Base-by-base conservation (phyloP, 441 rosid species). In the Hura crepitans region DNA sequence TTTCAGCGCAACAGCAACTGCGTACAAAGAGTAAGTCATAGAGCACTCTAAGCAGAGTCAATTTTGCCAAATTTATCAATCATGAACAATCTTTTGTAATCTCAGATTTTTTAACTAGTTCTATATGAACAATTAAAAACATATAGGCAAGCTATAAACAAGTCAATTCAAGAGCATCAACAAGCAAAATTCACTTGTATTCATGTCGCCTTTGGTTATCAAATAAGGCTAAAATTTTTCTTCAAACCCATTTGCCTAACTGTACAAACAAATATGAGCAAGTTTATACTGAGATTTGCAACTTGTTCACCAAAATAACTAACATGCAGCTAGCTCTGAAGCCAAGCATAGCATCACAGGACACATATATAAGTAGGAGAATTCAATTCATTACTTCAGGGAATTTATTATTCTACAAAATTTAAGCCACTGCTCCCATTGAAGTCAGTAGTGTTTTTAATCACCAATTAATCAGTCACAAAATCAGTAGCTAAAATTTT, bases 291-390 rank as follows among this genome's bases (percentile, higher is more conserved):
- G 1, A 51, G 56, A 10, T 23, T 51, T 12, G 11, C n/a, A 30
- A 28, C 8, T 35, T 55, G 27, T 54, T 59, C 64, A 59, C 64
- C 65, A 59, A 59, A 13, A 18, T 18, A 11, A 33, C 45, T 59
- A 17, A 15, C 10, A 17, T 17, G 7, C 45, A 7, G n/a, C 1
- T 1, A 61, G 25, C 65, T 35, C 10, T 20, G 17, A 35, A 35
- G 51, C 6, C 50, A 1, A 25, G 49, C 62, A 54, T 54, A n/a
- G n/a, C n/a, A 8, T 0, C 39, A 35, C 20, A 55, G 1, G 42
- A 42, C n/a, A 42, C 3, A 55, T 31, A 66, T 13, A 33, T 35
- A 67, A 11, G 25, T 1, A 15, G 15, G 23, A 63, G 23, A 28
- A 17, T 9, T 27, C 33, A 1, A 22, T 33, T 31, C 27, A 31